Evolutionary conservation across 805 yeast species (phyloP).

Genomic region (Candida nanaspora): DNA sequence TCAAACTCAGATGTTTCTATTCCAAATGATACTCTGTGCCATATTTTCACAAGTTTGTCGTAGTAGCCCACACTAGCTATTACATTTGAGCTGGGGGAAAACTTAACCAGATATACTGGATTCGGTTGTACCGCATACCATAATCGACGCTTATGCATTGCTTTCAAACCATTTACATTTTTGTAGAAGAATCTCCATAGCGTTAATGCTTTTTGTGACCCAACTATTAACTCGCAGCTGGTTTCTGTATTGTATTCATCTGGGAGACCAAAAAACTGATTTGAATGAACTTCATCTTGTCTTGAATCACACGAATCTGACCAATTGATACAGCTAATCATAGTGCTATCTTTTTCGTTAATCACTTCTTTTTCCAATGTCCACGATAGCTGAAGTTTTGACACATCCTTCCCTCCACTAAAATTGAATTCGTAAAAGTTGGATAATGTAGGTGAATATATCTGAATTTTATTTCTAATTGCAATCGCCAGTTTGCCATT

Average conservation of each 20-base stretch:
- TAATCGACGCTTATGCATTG: constrained; percentile 17
- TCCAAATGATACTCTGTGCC: constrained; percentile 71
- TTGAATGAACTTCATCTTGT: constrained; percentile 18
- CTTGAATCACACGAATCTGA: constrained; percentile 25
- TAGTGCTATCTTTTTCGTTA: constrained; percentile 14
- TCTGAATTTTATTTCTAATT: constrained; percentile 31
- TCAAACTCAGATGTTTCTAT: constrained; percentile 59
- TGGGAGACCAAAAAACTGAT: constrained; percentile 23
- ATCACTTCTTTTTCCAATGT: constrained; percentile 18
- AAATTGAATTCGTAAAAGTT: constrained; percentile 30
- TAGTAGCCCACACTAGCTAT: constrained; percentile 57
- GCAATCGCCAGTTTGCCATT: constrained; percentile 62
- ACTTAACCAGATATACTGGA: constrained; percentile 48
- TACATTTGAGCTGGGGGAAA: constrained; percentile 62
- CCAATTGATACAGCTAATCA: constrained; percentile 26
- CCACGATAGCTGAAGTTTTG: constrained; percentile 26
- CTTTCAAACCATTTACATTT: constrained; percentile 10
- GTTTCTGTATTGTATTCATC: constrained; percentile 28
- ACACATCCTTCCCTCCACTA: constrained; percentile 23
- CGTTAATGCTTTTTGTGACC: constrained; percentile 42
- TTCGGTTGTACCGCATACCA: constrained; percentile 53
- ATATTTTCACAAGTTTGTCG: constrained; percentile 66
- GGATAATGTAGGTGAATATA: constrained; percentile 54
- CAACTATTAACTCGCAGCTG: constrained; percentile 50
- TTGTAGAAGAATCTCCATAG: constrained; percentile 43